Evolutionary conservation across 176 grass and related monocot species (phyloP).

Genomic region (Avena eriantha): DNA sequence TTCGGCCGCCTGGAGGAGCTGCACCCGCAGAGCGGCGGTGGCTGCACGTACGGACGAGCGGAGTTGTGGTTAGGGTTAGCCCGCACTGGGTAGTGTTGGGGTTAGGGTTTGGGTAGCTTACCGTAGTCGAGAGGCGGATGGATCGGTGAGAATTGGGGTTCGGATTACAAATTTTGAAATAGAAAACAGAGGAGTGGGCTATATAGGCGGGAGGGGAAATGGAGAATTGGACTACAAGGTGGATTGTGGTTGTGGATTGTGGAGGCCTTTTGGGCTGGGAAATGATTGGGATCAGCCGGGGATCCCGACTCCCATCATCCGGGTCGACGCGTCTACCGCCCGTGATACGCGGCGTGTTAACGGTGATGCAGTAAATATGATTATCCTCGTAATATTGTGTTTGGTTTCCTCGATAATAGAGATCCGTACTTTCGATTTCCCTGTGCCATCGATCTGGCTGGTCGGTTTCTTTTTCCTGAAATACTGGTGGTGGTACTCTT

Average conservation of each 20-base stretch:
- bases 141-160: neutral
- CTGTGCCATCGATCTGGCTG: too few species aligned
- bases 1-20: slow-evolving; percentile 27
- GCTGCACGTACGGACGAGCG: neutral
- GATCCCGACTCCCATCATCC: too few species aligned
- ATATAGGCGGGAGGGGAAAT: slow-evolving; percentile 10
- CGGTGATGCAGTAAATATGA: too few species aligned
- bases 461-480: too few species aligned
- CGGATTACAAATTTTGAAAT: neutral
- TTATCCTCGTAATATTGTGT: too few species aligned
- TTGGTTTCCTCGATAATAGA: too few species aligned
- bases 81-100: neutral
- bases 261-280: neutral
- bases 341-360: too few species aligned
- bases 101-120: slow-evolving; percentile 19
- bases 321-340: too few species aligned
- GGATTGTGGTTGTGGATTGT: neutral
- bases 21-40: neutral
- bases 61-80: neutral
- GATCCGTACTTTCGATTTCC: too few species aligned
- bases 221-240: neutral
- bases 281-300: too few species aligned
- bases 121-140: slow-evolving; percentile 9
- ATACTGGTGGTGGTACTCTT: too few species aligned
- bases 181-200: neutral